These are phyloP conservation scores for Asclepias syriaca DNA, from an alignment of 257 asterid genomes.

Conservation along the genomic window DNA sequence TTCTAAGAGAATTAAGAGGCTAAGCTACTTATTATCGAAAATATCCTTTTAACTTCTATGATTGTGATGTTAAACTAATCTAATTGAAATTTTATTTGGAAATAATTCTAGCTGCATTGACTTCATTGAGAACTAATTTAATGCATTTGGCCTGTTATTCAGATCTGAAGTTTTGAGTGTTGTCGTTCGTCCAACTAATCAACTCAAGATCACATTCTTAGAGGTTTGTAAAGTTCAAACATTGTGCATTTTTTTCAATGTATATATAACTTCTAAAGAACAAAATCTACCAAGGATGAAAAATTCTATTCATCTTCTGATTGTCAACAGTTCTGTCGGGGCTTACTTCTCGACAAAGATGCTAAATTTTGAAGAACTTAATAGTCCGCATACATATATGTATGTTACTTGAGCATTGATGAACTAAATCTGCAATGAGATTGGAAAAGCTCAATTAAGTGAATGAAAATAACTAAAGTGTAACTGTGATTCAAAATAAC, in stretches of 20 bases:
- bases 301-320: not conserved
- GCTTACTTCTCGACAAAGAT: not conserved
- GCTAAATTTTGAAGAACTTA: not conserved
- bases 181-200: conserved; percentile 70
- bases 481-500: not conserved
- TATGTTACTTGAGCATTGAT: not conserved
- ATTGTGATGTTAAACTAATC: not conserved
- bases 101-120: not conserved
- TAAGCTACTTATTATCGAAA: not conserved
- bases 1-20: not conserved
- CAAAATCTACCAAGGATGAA: not conserved
- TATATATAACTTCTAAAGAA: not conserved
- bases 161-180: conserved; percentile 89
- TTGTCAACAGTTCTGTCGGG: not conserved
- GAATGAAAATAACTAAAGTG: not conserved
- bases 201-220: conserved; percentile 89
- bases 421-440: not conserved
- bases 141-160: conserved; percentile 28
- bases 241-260: not conserved
- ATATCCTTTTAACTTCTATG: not conserved
- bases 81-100: not conserved
- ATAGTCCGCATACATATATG: no score
- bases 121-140: not conserved
- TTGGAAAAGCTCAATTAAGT: not conserved
- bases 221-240: conserved; percentile 55